These are phyloP conservation scores for Bruguiera gymnorhiza DNA, from an alignment of 345 rosid genomes.

Conservation along the genomic window DNA sequence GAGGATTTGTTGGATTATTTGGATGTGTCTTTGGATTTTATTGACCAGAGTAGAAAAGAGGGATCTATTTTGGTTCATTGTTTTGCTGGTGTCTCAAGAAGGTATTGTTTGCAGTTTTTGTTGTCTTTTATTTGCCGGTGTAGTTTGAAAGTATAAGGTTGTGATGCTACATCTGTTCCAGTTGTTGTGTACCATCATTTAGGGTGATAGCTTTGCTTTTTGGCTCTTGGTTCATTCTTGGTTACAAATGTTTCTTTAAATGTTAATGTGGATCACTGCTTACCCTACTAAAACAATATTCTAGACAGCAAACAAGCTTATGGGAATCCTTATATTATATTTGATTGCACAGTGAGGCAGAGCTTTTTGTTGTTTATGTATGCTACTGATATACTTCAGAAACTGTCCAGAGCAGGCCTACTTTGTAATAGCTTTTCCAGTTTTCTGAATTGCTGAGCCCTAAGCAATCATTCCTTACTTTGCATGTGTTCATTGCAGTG, in stretches of 20 bases:
- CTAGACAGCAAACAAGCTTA: background rate
- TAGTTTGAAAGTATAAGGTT: background rate
- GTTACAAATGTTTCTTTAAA: background rate
- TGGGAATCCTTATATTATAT: background rate
- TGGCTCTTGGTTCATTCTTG: background rate
- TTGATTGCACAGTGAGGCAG: background rate
- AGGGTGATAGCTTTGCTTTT: background rate
- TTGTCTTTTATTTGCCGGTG: background rate
- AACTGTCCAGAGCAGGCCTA: constrained; percentile 18
- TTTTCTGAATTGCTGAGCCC: constrained; percentile 23
- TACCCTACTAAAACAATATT: no score
- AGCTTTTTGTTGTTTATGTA: background rate
- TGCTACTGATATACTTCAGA: constrained; percentile 4
- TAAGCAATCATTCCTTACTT: constrained; percentile 25
- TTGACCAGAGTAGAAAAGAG: constrained; percentile 57
- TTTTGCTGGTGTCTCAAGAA: constrained; percentile 86
- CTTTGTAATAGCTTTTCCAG: constrained; percentile 17
- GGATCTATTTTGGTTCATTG: constrained; percentile 87
- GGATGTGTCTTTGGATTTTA: constrained; percentile 62
- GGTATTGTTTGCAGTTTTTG: constrained; percentile 34
- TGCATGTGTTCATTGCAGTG: constrained; percentile 56
- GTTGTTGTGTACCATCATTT: no score
- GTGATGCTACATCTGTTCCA: no score
- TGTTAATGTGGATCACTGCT: no score
- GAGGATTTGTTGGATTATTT: constrained; percentile 73